A percentile compares a stretch with the other conserved stretches of the same genome.
phyloP scores from a whole-genome alignment of 495 filamentous ascomycete genomes.

The Diplogelasinospora grovesii region DNA sequence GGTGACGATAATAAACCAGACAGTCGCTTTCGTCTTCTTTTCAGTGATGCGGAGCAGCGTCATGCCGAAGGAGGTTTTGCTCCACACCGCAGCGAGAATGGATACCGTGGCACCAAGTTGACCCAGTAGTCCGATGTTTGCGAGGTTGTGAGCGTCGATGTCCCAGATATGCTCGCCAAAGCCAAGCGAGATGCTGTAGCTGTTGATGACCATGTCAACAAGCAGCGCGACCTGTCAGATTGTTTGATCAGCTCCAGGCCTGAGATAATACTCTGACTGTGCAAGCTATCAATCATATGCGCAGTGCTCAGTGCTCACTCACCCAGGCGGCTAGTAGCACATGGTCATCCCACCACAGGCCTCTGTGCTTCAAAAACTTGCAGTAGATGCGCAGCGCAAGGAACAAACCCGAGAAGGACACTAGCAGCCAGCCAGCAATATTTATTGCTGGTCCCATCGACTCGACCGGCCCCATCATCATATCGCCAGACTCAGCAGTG shows the following conservation, averaged over 20 bases:
- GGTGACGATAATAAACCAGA: conserved; percentile 22
- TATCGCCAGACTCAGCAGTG: too few species aligned
- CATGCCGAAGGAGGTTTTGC: conserved; percentile 32
- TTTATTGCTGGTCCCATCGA: conserved; percentile 9
- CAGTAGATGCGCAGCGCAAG: conserved; percentile 26
- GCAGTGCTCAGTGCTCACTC: too few species aligned
- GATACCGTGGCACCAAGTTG: conserved; percentile 10
- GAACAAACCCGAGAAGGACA: conserved; percentile 16
- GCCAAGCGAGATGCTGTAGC: conserved; percentile 15
- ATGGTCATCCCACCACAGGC: conserved; percentile 28
- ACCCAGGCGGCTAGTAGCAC: conserved; percentile 22
- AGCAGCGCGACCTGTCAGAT: conserved; percentile 15
- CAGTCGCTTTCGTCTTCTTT: conserved; percentile 10
- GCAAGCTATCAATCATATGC: too few species aligned
- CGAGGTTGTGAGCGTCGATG: conserved; percentile 5
- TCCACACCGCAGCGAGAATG: conserved; percentile 26
- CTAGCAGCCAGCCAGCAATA: conserved; percentile 12
- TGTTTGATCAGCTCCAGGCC: neutral
- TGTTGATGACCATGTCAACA: conserved; percentile 10
- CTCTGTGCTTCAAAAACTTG: conserved; percentile 18
- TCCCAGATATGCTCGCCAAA: conserved; percentile 15
- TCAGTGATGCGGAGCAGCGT: conserved; percentile 25
- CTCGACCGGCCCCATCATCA: neutral
- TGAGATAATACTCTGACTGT: too few species aligned
- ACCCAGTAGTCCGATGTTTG: conserved; percentile 10